phyloP scores from a whole-genome alignment of 2,329 filamentous ascomycete species.

The Aureobasidium lini region DNA sequence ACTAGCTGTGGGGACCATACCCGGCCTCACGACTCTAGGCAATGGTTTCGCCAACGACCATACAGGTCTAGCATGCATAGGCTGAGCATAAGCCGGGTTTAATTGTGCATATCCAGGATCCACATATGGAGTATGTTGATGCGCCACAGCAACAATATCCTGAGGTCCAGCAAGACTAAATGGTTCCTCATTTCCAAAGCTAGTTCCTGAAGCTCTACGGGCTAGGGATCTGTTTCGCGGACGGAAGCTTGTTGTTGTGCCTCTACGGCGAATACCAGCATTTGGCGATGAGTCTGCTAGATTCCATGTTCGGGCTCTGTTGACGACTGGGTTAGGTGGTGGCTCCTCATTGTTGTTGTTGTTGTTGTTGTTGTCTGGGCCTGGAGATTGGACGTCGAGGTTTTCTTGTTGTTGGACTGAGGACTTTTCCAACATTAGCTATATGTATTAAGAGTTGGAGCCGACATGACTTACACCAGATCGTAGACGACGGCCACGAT shows the following conservation, averaged over 20 bases:
- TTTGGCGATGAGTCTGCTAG: not conserved
- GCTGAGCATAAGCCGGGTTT: slow-evolving; percentile 9
- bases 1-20: slow-evolving; percentile 11
- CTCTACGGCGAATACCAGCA: not conserved
- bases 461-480: not conserved
- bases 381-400: not conserved
- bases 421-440: not conserved
- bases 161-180: slow-evolving; percentile 9
- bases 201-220: not conserved
- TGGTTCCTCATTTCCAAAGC: not conserved
- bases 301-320: not conserved
- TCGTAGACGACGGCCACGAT: not conserved
- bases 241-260: not conserved
- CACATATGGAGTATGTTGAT: slow-evolving; percentile 9
- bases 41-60: slow-evolving; percentile 8
- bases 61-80: slow-evolving; percentile 1
- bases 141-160: not conserved
- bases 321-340: not conserved
- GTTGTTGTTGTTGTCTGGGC: not conserved
- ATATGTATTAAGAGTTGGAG: not conserved
- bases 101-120: slow-evolving; percentile 12
- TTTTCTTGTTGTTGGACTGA: slow-evolving; percentile 4
- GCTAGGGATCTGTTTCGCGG: not conserved
- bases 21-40: slow-evolving; percentile 9
- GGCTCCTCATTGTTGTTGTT: not conserved